A percentile compares a stretch with the other conserved stretches of the same genome.
phyloP scores from a whole-genome alignment of 768 basidiomycete species.

The Boletus rufocinnamomeus region DNA sequence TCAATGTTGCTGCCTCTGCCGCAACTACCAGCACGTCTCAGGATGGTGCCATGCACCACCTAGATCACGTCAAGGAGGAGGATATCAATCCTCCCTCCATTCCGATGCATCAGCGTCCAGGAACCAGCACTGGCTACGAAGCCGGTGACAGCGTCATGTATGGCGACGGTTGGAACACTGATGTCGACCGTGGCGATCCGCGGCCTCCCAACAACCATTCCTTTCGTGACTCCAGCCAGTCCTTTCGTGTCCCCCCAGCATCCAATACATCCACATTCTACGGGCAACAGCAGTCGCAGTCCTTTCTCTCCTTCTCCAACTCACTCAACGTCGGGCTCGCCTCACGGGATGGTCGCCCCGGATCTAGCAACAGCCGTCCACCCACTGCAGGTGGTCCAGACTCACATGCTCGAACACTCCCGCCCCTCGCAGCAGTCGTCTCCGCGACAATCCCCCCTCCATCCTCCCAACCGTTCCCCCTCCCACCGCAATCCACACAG shows the following conservation, averaged over 20 bases:
- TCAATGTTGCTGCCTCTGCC: background rate
- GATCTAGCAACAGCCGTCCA: constrained; percentile 53
- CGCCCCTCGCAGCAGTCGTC: constrained; percentile 76
- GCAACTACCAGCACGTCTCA: constrained; percentile 17
- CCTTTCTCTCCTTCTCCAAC: constrained; percentile 65
- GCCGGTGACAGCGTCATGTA: constrained; percentile 40
- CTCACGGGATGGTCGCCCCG: constrained; percentile 44
- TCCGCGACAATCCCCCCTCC: constrained; percentile 61
- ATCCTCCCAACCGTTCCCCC: constrained; percentile 41
- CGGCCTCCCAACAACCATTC: constrained; percentile 54
- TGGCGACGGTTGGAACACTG: constrained; percentile 38
- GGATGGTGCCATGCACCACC: constrained; percentile 20
- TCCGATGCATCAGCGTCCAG: constrained; percentile 55
- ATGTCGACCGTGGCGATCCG: constrained; percentile 40
- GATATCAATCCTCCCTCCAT: constrained; percentile 33
- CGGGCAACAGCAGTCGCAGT: constrained; percentile 54
- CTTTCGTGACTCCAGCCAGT: constrained; percentile 81
- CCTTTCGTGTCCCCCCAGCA: constrained; percentile 69
- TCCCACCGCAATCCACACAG: constrained; percentile 45
- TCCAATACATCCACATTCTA: constrained; percentile 41
- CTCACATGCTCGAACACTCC: constrained; percentile 55
- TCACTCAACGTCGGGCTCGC: constrained; percentile 48
- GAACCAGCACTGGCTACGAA: constrained; percentile 76
- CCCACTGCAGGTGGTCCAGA: constrained; percentile 52
- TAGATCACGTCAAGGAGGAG: constrained; percentile 45